Percentiles rank a stretch among this genome's conserved stretches.
These are phyloP conservation scores for Penicillium sp. DNA, from an alignment of 2,329 filamentous ascomycete species.

Conservation along the genomic window DNA sequence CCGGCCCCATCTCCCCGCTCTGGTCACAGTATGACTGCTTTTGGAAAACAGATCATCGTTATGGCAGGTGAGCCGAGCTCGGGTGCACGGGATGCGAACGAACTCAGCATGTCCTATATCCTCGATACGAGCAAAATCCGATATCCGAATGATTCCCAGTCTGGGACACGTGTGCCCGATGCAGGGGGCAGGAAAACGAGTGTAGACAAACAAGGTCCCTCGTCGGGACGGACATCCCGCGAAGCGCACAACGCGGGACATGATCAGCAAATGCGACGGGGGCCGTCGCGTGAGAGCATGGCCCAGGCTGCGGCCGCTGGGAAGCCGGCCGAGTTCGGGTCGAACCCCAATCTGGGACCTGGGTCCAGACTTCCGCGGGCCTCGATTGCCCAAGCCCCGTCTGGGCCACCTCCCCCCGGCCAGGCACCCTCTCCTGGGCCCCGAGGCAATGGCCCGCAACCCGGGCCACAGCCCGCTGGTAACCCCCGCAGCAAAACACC, in stretches of 20 bases:
- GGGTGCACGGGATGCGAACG: slow-evolving; percentile 74
- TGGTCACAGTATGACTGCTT: slow-evolving; percentile 96
- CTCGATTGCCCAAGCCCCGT: slow-evolving; percentile 59
- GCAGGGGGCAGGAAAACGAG: slow-evolving; percentile 46
- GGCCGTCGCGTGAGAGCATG: slow-evolving; percentile 48
- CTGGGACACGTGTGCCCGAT: slow-evolving; percentile 43
- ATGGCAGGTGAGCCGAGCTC: slow-evolving; percentile 93
- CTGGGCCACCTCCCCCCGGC: slow-evolving; percentile 65
- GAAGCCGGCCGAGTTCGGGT: slow-evolving; percentile 31
- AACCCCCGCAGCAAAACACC: slow-evolving; percentile 53
- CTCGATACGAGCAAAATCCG: slow-evolving; percentile 95
- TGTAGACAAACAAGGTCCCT: slow-evolving; percentile 44
- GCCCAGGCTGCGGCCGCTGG: slow-evolving; percentile 23
- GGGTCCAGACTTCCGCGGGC: slow-evolving; percentile 62
- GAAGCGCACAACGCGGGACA: slow-evolving; percentile 42
- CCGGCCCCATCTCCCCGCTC: slow-evolving; percentile 90
- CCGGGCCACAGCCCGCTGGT: slow-evolving; percentile 30
- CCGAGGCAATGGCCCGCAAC: slow-evolving; percentile 45
- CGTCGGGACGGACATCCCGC: slow-evolving; percentile 44
- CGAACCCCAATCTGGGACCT: slow-evolving; percentile 35
- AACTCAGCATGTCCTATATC: slow-evolving; percentile 86
- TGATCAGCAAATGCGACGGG: slow-evolving; percentile 38
- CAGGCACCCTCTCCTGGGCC: slow-evolving; percentile 64
- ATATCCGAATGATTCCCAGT: slow-evolving; percentile 75
- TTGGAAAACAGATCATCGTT: slow-evolving; percentile 88